phyloP scores from a whole-genome alignment of 768 basidiomycete species.

The Boletus barrowsii region DNA sequence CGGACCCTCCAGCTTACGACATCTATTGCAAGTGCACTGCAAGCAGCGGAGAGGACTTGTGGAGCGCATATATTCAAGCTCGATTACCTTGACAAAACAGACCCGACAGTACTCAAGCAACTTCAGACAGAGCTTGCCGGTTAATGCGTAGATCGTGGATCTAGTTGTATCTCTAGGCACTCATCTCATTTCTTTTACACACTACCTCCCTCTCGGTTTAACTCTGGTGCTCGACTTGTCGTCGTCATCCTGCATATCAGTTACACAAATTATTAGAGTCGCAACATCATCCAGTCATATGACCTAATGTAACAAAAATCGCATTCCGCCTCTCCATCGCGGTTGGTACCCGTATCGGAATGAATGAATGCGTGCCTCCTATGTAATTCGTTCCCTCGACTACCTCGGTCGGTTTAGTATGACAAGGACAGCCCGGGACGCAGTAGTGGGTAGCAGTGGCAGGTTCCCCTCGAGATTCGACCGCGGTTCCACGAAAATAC shows the following conservation, averaged over 20 bases:
- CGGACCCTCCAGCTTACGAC: slow-evolving; percentile 61
- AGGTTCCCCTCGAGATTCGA: slow-evolving; percentile 1
- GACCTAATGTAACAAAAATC: slow-evolving; percentile 35
- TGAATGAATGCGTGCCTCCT: slow-evolving; percentile 27
- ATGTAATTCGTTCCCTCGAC: neutral
- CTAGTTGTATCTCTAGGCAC: neutral
- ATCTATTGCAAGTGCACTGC: slow-evolving; percentile 56
- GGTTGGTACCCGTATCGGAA: slow-evolving; percentile 49
- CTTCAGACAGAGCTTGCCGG: slow-evolving; percentile 50
- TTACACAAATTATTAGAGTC: neutral
- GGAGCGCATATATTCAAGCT: slow-evolving; percentile 58
- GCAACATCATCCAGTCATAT: slow-evolving; percentile 7
- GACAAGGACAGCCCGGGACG: slow-evolving; percentile 41
- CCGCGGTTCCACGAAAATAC: slow-evolving; percentile 21
- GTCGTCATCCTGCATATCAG: slow-evolving; percentile 1
- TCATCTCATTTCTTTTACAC: neutral
- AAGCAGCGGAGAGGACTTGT: slow-evolving; percentile 58
- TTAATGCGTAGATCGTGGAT: neutral
- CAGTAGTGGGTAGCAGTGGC: slow-evolving; percentile 25
- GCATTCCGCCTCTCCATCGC: slow-evolving; percentile 44
- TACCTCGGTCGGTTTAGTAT: slow-evolving; percentile 28
- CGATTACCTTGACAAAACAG: slow-evolving; percentile 60
- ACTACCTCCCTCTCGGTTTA: neutral
- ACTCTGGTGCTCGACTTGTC: neutral
- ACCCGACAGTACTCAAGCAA: slow-evolving; percentile 72